Evolutionary conservation across 2,329 filamentous ascomycete species (phyloP).

Genomic region (Aspergillus pseudonomiae): DNA sequence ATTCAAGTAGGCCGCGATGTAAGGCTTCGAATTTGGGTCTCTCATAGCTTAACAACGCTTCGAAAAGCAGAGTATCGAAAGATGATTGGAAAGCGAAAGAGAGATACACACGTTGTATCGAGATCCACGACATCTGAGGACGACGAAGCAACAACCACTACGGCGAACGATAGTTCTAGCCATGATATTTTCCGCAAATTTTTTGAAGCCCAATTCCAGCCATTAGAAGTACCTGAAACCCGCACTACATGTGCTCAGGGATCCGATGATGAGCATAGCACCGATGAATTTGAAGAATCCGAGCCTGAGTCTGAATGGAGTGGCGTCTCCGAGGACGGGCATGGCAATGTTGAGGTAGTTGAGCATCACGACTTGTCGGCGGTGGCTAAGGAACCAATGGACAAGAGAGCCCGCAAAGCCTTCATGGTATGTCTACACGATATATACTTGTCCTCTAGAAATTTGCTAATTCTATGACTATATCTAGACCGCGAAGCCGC

Average conservation of each 20-base stretch:
- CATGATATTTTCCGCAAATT: conserved; percentile 78
- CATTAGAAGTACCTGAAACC: conserved; percentile 54
- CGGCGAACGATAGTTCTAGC: conserved; percentile 54
- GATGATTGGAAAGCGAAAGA: conserved; percentile 54
- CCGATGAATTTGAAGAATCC: conserved; percentile 29
- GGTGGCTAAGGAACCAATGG: conserved; percentile 52
- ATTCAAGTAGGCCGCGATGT: not conserved
- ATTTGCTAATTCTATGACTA: conserved; percentile 13
- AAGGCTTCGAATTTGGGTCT: not conserved
- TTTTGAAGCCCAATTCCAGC: conserved; percentile 87
- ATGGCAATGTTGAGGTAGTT: conserved; percentile 60
- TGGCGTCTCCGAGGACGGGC: conserved; percentile 59
- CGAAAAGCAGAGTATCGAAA: conserved; percentile 5
- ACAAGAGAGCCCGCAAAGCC: conserved; percentile 71
- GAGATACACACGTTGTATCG: conserved; percentile 40
- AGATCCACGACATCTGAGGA: conserved; percentile 26
- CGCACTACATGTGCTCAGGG: conserved; percentile 17
- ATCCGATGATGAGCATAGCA: conserved; percentile 23
- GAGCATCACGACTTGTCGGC: conserved; percentile 58
- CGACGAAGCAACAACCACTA: conserved; percentile 24
- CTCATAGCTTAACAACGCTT: not conserved
- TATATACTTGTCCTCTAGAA: no score
- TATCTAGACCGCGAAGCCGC: conserved; percentile 50
- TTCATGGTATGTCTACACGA: conserved; percentile 67
- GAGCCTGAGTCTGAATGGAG: conserved; percentile 60